Evolutionary conservation across 1,284 basidiomycete species (phyloP).

Genomic region (Amylostereum areolatum): DNA sequence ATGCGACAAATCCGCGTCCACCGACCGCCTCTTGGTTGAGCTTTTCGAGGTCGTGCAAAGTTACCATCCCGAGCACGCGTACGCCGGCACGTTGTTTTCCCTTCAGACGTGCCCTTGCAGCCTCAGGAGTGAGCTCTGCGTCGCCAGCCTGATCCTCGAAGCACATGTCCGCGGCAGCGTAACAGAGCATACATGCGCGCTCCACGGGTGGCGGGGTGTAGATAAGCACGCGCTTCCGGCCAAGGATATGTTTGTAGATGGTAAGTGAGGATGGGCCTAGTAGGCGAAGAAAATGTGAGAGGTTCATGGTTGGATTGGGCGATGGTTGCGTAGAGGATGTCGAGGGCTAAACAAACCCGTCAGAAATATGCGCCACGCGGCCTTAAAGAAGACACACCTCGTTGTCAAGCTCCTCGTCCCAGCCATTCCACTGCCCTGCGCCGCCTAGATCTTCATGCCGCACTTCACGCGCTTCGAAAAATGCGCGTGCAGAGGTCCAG

Average conservation of each 20-base stretch:
- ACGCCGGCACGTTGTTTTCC: constrained; percentile 48
- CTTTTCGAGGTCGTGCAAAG: constrained; percentile 61
- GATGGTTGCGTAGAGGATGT: constrained; percentile 5
- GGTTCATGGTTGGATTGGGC: constrained; percentile 51
- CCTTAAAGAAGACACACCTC: constrained; percentile 24
- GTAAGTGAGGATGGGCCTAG: constrained; percentile 72
- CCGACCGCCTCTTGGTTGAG: constrained; percentile 46
- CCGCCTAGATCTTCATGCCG: constrained; percentile 40
- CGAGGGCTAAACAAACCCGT: not conserved
- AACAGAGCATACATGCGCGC: constrained; percentile 69
- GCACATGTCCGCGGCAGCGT: constrained; percentile 67
- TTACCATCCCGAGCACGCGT: constrained; percentile 70
- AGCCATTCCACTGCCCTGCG: constrained; percentile 56
- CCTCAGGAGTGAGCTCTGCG: constrained; percentile 13
- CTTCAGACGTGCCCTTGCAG: constrained; percentile 26
- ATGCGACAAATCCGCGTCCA: constrained; percentile 74
- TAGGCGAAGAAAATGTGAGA: constrained; percentile 64
- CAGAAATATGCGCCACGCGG: not conserved
- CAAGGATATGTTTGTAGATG: constrained; percentile 71
- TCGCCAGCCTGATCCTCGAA: constrained; percentile 43
- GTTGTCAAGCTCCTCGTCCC: constrained; percentile 58
- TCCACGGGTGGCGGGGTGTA: constrained; percentile 75
- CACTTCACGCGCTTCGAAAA: constrained; percentile 59
- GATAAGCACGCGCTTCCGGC: constrained; percentile 63
- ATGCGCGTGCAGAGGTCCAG: constrained; percentile 55